Evolutionary conservation across 305 asterid genomes (phyloP).

Genomic region (Petunia hybrid): DNA sequence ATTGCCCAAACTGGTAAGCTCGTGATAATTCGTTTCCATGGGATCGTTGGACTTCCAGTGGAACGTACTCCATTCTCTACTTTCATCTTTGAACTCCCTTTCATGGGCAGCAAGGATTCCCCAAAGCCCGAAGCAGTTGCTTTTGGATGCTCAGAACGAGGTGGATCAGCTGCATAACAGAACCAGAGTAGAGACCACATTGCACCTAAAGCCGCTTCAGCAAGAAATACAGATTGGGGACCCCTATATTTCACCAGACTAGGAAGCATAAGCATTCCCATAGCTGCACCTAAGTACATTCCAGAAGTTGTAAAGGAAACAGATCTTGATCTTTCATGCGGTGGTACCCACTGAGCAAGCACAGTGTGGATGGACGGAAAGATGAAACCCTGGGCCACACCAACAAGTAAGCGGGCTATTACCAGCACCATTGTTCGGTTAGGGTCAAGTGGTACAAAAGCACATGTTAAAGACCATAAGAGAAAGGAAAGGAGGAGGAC

Average conservation of each 20-base stretch:
- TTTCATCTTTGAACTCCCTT: constrained; percentile 53
- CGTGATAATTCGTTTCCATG: constrained; percentile 73
- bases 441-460: constrained; percentile 84
- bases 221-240: constrained; percentile 89
- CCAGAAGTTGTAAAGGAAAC: constrained; percentile 95
- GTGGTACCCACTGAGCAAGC: constrained; percentile 98
- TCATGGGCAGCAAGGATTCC: constrained; percentile 71
- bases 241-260: constrained; percentile 74
- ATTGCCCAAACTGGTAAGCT: constrained; percentile 94
- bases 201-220: constrained; percentile 86
- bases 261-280: constrained; percentile 90
- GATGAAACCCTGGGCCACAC: constrained; percentile 96
- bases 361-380: constrained; percentile 98
- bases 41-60: constrained; percentile 54
- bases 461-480: constrained; percentile 91
- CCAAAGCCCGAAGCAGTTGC: constrained; percentile 95
- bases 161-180: constrained; percentile 81
- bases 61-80: constrained; percentile 65
- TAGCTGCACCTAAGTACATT: constrained; percentile 95
- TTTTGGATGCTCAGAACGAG: constrained; percentile 93
- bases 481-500: constrained; percentile 86
- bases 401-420: constrained; percentile 90
- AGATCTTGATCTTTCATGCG: constrained; percentile 91
- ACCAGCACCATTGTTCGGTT: constrained; percentile 63
- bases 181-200: constrained; percentile 92